Base-by-base conservation (phyloP, 805 yeast species). In the Saturnispora besseyi region DNA sequence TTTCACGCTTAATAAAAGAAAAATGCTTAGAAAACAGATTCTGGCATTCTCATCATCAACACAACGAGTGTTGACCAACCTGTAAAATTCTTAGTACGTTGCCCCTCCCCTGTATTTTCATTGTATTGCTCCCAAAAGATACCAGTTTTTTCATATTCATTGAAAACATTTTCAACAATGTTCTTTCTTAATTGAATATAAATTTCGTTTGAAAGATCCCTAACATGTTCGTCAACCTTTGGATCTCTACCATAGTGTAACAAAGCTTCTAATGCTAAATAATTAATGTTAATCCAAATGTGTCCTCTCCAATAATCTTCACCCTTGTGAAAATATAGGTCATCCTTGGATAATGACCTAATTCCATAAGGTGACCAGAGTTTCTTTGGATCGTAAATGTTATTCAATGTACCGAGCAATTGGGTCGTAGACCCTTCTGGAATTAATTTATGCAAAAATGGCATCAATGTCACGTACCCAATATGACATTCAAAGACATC, bases 271-370 rank as follows among this genome's bases (percentile, higher is more conserved):
- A 93, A 70, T 4, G 82, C 72, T 64, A 93, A 69, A 61, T 88
- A 91, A 69, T 93, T 93, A 60, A 93, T 85, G 63, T 89, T 86
- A 57, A 89, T 72, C 98, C 98, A 93, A 28, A 93, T 74, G 18
- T 95, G 87, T 1, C 96, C 93, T 55, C 96, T 77, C 99, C 99
- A 93, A 69, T 93, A 93, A 65, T 91, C 82, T 61, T 93, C 99
- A 7, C 76, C 91, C 0, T 82, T 77, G 49, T 84, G 84, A 67
- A 84, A 93, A 51, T 61, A 68, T 21, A 69, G 69, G 58, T 86
- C 90, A 5, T 72, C 57, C 58, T 79, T 80, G 0, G 96, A 85
- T 34, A 93, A 69, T 0, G 96, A 85, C 54, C 96, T 73, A 34
- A 93, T 70, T 12, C 99, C 99, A 57, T 62, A 88, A 1, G 75